These are phyloP conservation scores for Paraleonurus japonicus DNA, from an alignment of 257 asterid species.

Conservation along the genomic window DNA sequence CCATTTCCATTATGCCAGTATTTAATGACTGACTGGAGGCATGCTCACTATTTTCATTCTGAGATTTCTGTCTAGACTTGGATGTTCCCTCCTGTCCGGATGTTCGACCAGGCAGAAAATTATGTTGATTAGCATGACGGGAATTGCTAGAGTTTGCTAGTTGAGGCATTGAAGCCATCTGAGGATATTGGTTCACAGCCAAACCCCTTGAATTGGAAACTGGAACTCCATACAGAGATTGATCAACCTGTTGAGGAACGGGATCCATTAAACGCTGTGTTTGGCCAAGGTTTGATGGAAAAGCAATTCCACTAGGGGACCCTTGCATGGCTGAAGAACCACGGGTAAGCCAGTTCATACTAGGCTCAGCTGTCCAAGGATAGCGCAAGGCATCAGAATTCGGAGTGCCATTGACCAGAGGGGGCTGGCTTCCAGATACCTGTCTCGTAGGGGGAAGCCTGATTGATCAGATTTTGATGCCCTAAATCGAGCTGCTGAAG, in stretches of 20 bases:
- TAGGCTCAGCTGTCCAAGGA: constrained; percentile 52
- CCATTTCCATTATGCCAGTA: constrained; percentile 33
- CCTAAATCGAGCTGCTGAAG: constrained; percentile 62
- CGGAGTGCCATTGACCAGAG: constrained; percentile 46
- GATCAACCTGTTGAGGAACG: constrained; percentile 68
- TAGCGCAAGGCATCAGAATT: constrained; percentile 47
- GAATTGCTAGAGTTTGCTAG: constrained; percentile 43
- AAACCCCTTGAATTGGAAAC: constrained; percentile 71
- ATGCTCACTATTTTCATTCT: constrained; percentile 49
- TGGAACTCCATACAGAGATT: constrained; percentile 90
- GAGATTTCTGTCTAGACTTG: constrained; percentile 48
- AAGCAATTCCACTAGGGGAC: constrained; percentile 52
- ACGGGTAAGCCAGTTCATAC: constrained; percentile 60
- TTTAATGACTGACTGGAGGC: constrained; percentile 44
- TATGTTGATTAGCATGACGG: constrained; percentile 47
- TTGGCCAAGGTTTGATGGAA: constrained; percentile 53
- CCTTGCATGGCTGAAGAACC: constrained; percentile 60
- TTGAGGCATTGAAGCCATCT: constrained; percentile 52
- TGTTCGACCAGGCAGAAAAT: constrained; percentile 45
- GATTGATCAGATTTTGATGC: constrained; percentile 48
- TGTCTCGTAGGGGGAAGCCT: constrained; percentile 44
- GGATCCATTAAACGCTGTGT: constrained; percentile 46
- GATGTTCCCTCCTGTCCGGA: constrained; percentile 42
- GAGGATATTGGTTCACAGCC: constrained; percentile 51
- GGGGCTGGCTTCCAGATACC: constrained; percentile 59